These are phyloP conservation scores for Pleurotus djamor DNA, from an alignment of 768 basidiomycete species.

Conservation along the genomic window DNA sequence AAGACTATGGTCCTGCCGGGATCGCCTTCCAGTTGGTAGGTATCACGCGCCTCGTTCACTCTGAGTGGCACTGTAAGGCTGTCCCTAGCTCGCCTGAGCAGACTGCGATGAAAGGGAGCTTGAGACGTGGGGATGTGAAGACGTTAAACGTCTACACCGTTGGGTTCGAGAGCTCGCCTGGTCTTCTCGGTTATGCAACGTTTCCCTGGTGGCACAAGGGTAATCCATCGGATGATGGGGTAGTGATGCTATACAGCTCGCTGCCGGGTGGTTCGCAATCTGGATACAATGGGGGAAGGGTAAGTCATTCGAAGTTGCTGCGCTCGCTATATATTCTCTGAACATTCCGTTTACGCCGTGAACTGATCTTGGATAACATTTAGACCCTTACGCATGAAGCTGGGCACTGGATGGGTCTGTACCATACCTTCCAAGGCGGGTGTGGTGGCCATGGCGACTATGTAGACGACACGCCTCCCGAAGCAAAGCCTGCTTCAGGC, in stretches of 20 bases:
- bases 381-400: slow-evolving; percentile 42
- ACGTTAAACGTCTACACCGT: no score
- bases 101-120: no score
- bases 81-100: no score
- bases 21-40: no score
- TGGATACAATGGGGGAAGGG: background rate
- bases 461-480: slow-evolving; percentile 37
- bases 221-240: slow-evolving; percentile 29
- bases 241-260: slow-evolving; percentile 27
- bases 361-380: background rate
- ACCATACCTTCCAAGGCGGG: slow-evolving; percentile 43
- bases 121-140: no score
- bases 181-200: slow-evolving; percentile 28
- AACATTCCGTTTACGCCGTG: slow-evolving; percentile 13
- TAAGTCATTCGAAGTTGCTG: background rate
- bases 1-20: no score
- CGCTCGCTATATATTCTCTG: background rate
- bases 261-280: background rate
- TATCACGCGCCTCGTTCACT: no score
- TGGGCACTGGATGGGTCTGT: slow-evolving; percentile 46
- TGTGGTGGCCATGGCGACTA: slow-evolving; percentile 31
- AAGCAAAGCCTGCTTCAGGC: slow-evolving; percentile 28
- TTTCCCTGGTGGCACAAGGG: slow-evolving; percentile 27
- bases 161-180: no score
- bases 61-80: no score